Conservation (phyloP, 768 basidiomycete species). For the Russula virescens region DNA sequence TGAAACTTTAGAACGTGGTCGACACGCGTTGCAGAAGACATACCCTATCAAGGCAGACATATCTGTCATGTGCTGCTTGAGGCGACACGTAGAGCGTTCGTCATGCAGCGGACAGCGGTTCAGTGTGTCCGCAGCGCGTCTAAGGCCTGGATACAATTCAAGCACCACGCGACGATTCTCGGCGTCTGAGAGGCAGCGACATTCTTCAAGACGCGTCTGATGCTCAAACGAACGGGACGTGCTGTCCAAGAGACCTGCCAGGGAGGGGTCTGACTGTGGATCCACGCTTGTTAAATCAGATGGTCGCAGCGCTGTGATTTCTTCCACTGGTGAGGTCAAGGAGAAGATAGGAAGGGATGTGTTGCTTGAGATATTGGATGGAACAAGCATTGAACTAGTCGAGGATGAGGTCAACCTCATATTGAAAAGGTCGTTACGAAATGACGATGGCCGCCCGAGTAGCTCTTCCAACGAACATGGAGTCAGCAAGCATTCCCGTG, state of each 20-base stretch:
- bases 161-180: constrained; percentile 50
- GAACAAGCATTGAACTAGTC: neutral
- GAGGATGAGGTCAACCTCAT: neutral
- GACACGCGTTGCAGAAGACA: too few species aligned
- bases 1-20: neutral
- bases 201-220: constrained; percentile 33
- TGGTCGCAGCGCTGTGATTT: neutral
- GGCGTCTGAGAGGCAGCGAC: constrained; percentile 53
- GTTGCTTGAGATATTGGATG: neutral
- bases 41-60: constrained; percentile 49
- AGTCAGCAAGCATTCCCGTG: neutral
- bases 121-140: constrained; percentile 52
- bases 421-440: neutral
- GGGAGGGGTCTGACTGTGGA: neutral
- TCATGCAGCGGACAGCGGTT: constrained; percentile 41
- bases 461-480: neutral
- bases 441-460: neutral
- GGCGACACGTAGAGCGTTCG: constrained; percentile 31
- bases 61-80: constrained; percentile 44
- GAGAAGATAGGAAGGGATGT: neutral
- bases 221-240: neutral
- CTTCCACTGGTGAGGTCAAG: neutral
- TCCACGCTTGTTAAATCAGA: constrained; percentile 1
- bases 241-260: neutral
- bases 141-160: constrained; percentile 58